Evolutionary conservation across 345 rosid species (phyloP), one percentile per base, ranked within the genome.

Genomic region (Sisymbrium irio): DNA sequence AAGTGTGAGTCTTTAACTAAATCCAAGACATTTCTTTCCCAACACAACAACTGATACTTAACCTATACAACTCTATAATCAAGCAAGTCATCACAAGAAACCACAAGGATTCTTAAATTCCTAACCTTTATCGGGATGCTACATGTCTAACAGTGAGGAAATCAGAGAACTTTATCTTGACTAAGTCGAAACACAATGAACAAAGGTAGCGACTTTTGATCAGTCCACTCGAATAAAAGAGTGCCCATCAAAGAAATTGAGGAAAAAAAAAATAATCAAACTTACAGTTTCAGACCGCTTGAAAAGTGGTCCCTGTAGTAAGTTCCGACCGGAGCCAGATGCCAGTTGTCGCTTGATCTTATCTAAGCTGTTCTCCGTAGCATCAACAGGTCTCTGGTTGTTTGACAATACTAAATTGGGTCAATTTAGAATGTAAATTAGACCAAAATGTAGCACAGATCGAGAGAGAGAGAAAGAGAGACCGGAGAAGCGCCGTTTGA

Each of bases 251-350:
- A 54, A 76, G 1, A 0, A 50, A 46, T 8, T 45, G 25, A 45
- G 58, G 35, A 12, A 42, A 15, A 6, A 41, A 22, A 22, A 22
- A 22, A 1, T 4, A 41, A 50, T 30, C 42, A 75, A 73, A 17
- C 77, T 32, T 79, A 90, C 99, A 39, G 99, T 96, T 83, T 96
- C 99, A 53, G 98, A 96, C 80, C 99, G 96, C 86, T 96, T 96
- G 68, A 84, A 93, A 72, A 96, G 97, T 2, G 99, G 99, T 46
- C 99, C 99, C 75, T 96, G 98, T 59, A 96, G 78, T 82, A 92
- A 81, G 62, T 83, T 89, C 62, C 97, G 78, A 51, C 97, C 95
- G 46, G 99, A 92, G 79, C 97, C 97, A 8, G 98, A 86, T 30
- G 98, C 95, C 50, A 96, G 65, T 76, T 96, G 97, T 72, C 99